phyloP scores from a whole-genome alignment of 495 filamentous ascomycete species.

The Penicillium tannophilum region DNA sequence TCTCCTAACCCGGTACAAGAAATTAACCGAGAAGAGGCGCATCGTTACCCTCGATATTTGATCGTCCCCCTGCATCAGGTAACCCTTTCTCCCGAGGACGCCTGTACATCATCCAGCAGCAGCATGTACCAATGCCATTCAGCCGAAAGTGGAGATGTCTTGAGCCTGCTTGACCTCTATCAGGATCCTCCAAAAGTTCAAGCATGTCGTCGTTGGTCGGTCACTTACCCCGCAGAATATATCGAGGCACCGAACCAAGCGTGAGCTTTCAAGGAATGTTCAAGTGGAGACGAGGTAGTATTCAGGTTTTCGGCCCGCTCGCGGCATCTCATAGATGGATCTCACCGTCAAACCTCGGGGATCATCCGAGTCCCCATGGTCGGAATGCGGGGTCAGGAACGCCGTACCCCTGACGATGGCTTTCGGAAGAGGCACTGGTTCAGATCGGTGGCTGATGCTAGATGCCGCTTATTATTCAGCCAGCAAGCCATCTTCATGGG shows the following conservation, averaged over 20 bases:
- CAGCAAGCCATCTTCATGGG: not conserved
- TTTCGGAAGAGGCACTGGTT: not conserved
- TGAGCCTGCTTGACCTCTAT: not conserved
- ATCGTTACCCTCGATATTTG: not conserved
- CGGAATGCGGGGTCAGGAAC: not conserved
- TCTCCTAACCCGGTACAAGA: not conserved
- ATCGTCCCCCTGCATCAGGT: not conserved
- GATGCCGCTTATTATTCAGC: not conserved
- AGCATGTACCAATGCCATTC: not conserved
- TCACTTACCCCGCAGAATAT: slow-evolving; percentile 3
- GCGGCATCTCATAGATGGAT: not conserved
- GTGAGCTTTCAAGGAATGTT: not conserved
- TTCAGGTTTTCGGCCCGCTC: not conserved
- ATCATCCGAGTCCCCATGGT: not conserved
- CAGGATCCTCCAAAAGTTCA: not conserved
- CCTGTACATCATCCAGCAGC: not conserved
- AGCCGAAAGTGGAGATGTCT: slow-evolving; percentile 6
- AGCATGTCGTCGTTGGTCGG: not conserved
- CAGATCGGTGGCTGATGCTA: not conserved
- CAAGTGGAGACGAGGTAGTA: no score
- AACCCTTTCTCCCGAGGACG: not conserved
- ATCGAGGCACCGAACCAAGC: not conserved
- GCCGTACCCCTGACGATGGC: not conserved
- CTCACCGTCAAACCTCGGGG: slow-evolving; percentile 8
- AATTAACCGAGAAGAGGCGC: slow-evolving; percentile 5